A percentile compares a stretch with the other conserved stretches of the same genome.
These are phyloP conservation scores for Candida dajiaensis DNA, from an alignment of 805 yeast genomes.

Conservation along the genomic window DNA sequence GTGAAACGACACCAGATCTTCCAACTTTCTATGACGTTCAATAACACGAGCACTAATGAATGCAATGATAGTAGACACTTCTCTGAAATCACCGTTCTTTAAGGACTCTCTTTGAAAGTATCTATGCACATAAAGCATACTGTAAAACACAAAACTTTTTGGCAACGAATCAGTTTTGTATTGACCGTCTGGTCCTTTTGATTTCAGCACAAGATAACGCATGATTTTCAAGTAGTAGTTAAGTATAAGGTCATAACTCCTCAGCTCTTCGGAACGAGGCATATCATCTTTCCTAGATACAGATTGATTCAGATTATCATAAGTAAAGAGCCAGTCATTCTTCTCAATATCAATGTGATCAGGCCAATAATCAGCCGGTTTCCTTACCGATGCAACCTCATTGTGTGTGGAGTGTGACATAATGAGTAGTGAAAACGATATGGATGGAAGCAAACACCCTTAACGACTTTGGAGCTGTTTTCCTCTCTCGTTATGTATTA, in stretches of 20 bases:
- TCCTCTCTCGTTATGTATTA: not conserved
- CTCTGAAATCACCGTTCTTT: slow-evolving; percentile 1
- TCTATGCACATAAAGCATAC: slow-evolving; percentile 14
- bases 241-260: not conserved
- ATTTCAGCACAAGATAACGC: not conserved
- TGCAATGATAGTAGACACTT: slow-evolving; percentile 5
- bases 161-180: slow-evolving; percentile 1
- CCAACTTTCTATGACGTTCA: slow-evolving; percentile 12
- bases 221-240: not conserved
- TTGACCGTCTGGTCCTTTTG: not conserved
- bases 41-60: slow-evolving; percentile 18
- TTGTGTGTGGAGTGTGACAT: not conserved
- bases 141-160: slow-evolving; percentile 3
- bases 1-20: slow-evolving; percentile 3
- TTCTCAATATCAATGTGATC: slow-evolving; percentile 11
- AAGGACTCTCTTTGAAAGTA: slow-evolving; percentile 17
- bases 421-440: not conserved
- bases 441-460: not conserved
- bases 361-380: slow-evolving; percentile 13
- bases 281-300: slow-evolving; percentile 1
- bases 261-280: not conserved
- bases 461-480: not conserved
- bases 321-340: slow-evolving; percentile 19
- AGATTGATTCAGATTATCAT: not conserved
- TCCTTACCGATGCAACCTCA: not conserved